Conservation (phyloP, 306 rosid species). For the Gillenia trifoliata region DNA sequence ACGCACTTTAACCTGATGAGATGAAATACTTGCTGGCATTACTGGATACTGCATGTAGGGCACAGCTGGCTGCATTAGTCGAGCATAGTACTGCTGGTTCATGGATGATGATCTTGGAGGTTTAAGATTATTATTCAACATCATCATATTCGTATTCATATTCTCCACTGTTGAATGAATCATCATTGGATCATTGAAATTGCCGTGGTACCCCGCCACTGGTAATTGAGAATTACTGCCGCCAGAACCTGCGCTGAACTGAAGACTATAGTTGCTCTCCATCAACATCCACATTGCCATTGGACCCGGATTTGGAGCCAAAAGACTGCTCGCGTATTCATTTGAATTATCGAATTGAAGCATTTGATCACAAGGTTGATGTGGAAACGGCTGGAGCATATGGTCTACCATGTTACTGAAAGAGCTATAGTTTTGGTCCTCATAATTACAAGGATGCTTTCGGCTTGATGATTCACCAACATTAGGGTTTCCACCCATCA, state of each 20-base stretch:
- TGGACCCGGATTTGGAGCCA: not conserved
- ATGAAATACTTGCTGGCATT: not conserved
- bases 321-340: not conserved
- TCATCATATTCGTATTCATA: not conserved
- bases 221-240: not conserved
- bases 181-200: not conserved
- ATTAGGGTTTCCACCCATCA: not conserved
- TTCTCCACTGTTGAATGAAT: not conserved
- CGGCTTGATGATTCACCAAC: not conserved
- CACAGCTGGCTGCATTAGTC: not conserved
- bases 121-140: not conserved
- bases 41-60: not conserved
- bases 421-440: not conserved
- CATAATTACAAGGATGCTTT: not conserved
- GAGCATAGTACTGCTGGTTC: not conserved
- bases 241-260: not conserved
- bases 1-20: not conserved
- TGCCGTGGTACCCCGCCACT: not conserved
- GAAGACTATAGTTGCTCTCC: not conserved
- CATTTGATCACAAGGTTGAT: not conserved
- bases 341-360: not conserved
- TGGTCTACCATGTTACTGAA: not conserved
- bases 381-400: not conserved
- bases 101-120: not conserved
- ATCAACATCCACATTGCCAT: not conserved